Percentiles rank a stretch among this genome's conserved stretches.
Conservation (phyloP, 306 rosid species). For the Sesbania bispinosa region DNA sequence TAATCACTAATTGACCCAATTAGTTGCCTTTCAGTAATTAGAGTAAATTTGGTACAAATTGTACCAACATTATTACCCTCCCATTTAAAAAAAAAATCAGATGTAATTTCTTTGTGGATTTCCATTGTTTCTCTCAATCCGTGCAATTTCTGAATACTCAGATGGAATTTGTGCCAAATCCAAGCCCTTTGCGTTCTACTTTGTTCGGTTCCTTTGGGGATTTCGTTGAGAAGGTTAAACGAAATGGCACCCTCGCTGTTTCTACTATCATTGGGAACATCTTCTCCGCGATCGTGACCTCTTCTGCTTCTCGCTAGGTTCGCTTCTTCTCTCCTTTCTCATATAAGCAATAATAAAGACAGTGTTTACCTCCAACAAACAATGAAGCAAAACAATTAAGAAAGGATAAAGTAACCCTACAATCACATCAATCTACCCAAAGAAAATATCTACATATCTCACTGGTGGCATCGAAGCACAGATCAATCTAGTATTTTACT, state of each 20-base stretch:
- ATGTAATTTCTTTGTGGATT: neutral
- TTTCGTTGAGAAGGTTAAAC: conserved; percentile 60
- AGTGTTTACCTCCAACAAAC: neutral
- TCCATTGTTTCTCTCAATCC: neutral
- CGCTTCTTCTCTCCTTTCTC: neutral
- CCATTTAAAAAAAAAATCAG: too few species aligned
- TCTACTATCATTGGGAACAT: conserved; percentile 78
- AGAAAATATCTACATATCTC: too few species aligned
- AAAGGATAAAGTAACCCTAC: too few species aligned
- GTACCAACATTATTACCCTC: too few species aligned
- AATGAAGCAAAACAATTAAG: neutral
- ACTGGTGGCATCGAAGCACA: neutral
- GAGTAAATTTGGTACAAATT: too few species aligned
- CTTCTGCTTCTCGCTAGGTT: conserved; percentile 96
- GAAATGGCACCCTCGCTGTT: conserved; percentile 56
- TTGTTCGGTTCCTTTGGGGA: conserved; percentile 53
- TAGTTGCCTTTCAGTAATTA: too few species aligned
- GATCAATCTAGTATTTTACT: neutral
- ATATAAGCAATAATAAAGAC: neutral
- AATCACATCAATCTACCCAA: too few species aligned
- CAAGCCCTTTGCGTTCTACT: conserved; percentile 49
- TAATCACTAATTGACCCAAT: too few species aligned
- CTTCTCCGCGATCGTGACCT: conserved; percentile 95
- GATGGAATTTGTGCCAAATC: conserved; percentile 70
- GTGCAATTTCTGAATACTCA: conserved; percentile 10